Base-by-base conservation (phyloP, 176 grass and related monocot species). In the Aegilops tauschii region DNA sequence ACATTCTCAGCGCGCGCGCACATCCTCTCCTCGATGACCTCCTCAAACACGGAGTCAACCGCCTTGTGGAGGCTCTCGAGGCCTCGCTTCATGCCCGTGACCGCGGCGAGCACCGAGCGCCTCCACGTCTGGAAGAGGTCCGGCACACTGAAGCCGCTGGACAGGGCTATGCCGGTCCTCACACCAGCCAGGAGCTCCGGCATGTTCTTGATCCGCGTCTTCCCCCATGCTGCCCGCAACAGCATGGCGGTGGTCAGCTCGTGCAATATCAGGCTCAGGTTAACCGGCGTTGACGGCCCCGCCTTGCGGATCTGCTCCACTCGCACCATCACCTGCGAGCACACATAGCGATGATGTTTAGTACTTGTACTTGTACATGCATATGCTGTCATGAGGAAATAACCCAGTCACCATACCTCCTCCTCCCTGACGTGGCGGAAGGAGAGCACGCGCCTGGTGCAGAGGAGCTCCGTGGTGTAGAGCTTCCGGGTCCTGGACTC, bases 381-480 rank as follows among this genome's bases (percentile, higher is more conserved):
- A 44, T 44, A 44, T 44, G 40, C 40, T 44, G 8, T 44, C 40
- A 44, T 44, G 9, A 9, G 40, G 40, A 44, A 44, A 44, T 44
- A 44, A 44, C 40, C 40, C 10, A 44, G 40, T 44, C 40, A 44
- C 40, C 40, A 44, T 12, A 63, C 86, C 82, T 89, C 88, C 25
- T 89, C 82, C 18, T 89, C 83, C 25, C 88, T 81, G 69, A 89
- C 85, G 47, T 81, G 82, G 35, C 82, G 83, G 49, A 89, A 89
- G 0, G 88, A 89, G 25, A 76, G 88, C 23, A 89, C 88, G 36
- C 88, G 88, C 83, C 76, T 85, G 14, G 88, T 83, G 45, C 88
- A 85, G 6, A 89, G 83, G 44, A 89, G 76, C 69, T 89, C 88
- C 44, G 88, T 62, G 9, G 88, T 77, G 35, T 82, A 89, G 23